Base-by-base conservation (phyloP, 495 filamentous ascomycete species). In the Penicillium diatomitis region DNA sequence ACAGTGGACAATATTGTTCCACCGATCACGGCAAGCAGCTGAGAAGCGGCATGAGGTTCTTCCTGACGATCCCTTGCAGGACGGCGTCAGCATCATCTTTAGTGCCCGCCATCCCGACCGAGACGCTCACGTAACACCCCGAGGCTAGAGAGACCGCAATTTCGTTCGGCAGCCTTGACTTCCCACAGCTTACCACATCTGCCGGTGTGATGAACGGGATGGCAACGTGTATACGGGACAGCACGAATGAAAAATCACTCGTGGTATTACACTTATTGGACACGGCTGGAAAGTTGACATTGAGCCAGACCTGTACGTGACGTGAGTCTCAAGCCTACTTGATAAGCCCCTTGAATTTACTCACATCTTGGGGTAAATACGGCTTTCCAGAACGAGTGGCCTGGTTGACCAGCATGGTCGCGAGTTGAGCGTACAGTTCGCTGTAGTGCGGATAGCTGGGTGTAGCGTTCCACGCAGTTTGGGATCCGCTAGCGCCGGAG, bases 261-360 rank as follows among this genome's bases (percentile, higher is more conserved):
- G 70, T 56, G 4, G 55, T 61, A 2, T 58, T 65, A 58, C 83
- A 85, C 36, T 61, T 59, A 3, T 54, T 57, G 3, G 56, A 64
- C 8, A 80, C 73, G 8, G 64, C 61, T 3, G 76, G 75, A 56
- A 80, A 85, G 60, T 87, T 86, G 45, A 86, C 80, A 49, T 85
- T 86, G 41, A 87, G 69, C 72, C 73, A 87, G 8, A 76, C 27
- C 33, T 43, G 28, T 0, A 3, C 9, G 43, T 8, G 33, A 10
- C 5, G 5, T 36, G 5, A n/a, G 8, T 42, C 10, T 10, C 3
- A 12, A 28, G 12, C 6, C 5, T 3, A 35, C 12, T 40, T 7
- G 6, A 9, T 3, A 9, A 32, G 9, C 28, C 5, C 5, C 12
- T 4, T 32, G n/a, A 46, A 3, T 5, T 5, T 3, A 41, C 50